These are phyloP conservation scores for Halenospora varia DNA, from an alignment of 495 filamentous ascomycete genomes.

Conservation along the genomic window DNA sequence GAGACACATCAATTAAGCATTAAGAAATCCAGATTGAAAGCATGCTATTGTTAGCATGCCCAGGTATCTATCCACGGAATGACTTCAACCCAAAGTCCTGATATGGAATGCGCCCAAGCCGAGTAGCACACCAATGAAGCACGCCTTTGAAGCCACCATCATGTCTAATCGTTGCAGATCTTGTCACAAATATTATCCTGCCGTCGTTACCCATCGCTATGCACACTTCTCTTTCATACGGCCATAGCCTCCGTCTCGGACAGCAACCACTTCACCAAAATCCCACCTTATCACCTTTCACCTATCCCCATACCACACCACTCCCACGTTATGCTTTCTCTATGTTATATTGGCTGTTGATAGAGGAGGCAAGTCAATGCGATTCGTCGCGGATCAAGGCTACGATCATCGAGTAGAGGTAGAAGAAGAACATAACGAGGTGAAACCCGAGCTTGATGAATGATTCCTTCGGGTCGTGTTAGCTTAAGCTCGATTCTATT, in stretches of 20 bases:
- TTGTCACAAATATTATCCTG: constrained; percentile 16
- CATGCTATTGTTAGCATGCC: constrained; percentile 17
- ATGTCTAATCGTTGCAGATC: constrained; percentile 19
- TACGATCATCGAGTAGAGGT: constrained; percentile 96
- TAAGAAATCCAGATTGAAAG: constrained; percentile 11
- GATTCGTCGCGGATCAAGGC: constrained; percentile 86
- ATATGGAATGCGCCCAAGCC: constrained; percentile 9
- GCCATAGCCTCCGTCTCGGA: background rate
- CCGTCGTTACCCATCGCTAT: constrained; percentile 5
- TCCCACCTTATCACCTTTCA: background rate
- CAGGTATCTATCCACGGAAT: constrained; percentile 24
- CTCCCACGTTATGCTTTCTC: constrained; percentile 11
- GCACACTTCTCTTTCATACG: constrained; percentile 1
- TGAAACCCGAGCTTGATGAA: constrained; percentile 99
- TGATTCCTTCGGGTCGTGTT: constrained; percentile 66
- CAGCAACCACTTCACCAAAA: background rate
- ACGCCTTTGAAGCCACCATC: constrained; percentile 12
- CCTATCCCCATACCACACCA: background rate
- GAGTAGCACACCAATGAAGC: constrained; percentile 10
- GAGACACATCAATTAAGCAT: too few species aligned
- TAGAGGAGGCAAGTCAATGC: constrained; percentile 47
- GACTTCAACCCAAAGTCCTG: constrained; percentile 11
- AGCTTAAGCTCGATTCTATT: background rate
- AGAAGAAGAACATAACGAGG: constrained; percentile 99
- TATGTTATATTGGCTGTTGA: constrained; percentile 10